Percentiles rank a stretch among this genome's conserved stretches.
Conservation (phyloP, 1,284 basidiomycete genomes). For the Hymenochaete sp. region DNA sequence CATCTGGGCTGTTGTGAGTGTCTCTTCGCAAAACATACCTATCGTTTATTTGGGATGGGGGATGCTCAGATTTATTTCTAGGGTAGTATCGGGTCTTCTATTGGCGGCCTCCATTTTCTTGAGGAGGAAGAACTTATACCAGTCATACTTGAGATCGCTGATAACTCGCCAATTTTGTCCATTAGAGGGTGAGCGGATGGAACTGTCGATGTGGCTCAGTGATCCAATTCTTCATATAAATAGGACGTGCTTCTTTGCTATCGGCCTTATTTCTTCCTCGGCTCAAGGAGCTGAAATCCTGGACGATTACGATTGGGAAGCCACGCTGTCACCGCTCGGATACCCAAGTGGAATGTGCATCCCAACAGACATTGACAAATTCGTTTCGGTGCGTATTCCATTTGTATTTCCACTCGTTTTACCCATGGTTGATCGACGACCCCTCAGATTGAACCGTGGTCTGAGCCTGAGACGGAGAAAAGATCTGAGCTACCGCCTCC, state of each 20-base stretch:
- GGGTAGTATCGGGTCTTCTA: slow-evolving; percentile 91
- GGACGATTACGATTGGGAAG: slow-evolving; percentile 88
- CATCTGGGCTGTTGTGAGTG: slow-evolving; percentile 88
- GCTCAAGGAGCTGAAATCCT: slow-evolving; percentile 73
- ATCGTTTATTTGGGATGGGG: slow-evolving; percentile 7
- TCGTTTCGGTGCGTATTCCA: slow-evolving; percentile 60
- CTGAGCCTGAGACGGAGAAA: slow-evolving; percentile 37
- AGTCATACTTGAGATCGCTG: slow-evolving; percentile 84
- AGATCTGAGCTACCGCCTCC: slow-evolving; percentile 54
- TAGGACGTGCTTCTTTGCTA: slow-evolving; percentile 93
- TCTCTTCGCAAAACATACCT: not conserved
- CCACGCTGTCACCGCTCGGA: slow-evolving; percentile 82
- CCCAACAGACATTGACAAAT: slow-evolving; percentile 73
- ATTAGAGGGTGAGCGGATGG: slow-evolving; percentile 72
- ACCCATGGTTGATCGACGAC: not conserved
- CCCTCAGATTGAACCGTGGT: slow-evolving; percentile 72
- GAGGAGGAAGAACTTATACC: slow-evolving; percentile 93
- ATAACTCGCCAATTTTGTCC: slow-evolving; percentile 82
- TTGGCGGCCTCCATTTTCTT: slow-evolving; percentile 86
- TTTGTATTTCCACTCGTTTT: slow-evolving; percentile 1
- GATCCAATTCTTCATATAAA: no score
- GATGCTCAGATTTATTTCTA: slow-evolving; percentile 29
- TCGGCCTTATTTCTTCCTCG: slow-evolving; percentile 77
- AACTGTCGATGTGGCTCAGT: no score
- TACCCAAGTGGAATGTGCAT: slow-evolving; percentile 85